Evolutionary conservation across 192 early-diverging fungal genomes (phyloP), one percentile per base, ranked within the genome.

Genomic region (Mortierella claussenii): DNA sequence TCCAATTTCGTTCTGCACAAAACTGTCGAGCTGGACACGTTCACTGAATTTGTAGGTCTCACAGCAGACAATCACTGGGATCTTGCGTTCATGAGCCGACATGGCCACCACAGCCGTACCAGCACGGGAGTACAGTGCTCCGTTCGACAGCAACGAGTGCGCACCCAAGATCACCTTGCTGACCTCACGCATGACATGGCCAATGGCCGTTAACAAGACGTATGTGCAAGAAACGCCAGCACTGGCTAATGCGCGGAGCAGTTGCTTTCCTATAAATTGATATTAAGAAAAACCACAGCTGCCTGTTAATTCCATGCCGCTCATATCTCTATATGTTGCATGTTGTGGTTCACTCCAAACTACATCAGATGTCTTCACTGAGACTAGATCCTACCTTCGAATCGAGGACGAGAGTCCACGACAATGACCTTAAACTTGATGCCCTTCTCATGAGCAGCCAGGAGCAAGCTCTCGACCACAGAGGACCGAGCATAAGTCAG

Each of bases 41-140:
- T 97, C 94, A 57, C 89, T 90, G 63, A 99, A 98, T 84, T 99
- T 99, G 82, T 96, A 97, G 2, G 91, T 94, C 80, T 98, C 97
- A 75, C 96, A 96, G 54, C 91, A 86, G 6, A 95, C 94, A 80
- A 99, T 96, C 23, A 99, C 95, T 8, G 97, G 97, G n/a, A 98
- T 88, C 74, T 94, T 87, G 49, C 84, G 85, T 46, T 94, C 92
- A 60, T 89, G 87, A 1, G 98, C 98, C 28, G 91, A 86, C 91
- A 97, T 93, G 9, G 94, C 92, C 6, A 97, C 93, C 66, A 95
- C 85, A 20, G 98, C 90, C 5, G 95, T 97, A 13, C 97, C 97
- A 3, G 91, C 89, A 31, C 97, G 89, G 13, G 94, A 91, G 68
- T 98, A 89, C 55, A 97, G 79, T 8, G 95, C 92, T 18, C 98